Conservation (phyloP, 2,329 filamentous ascomycete species). For the Sclerotinia spermophila region DNA sequence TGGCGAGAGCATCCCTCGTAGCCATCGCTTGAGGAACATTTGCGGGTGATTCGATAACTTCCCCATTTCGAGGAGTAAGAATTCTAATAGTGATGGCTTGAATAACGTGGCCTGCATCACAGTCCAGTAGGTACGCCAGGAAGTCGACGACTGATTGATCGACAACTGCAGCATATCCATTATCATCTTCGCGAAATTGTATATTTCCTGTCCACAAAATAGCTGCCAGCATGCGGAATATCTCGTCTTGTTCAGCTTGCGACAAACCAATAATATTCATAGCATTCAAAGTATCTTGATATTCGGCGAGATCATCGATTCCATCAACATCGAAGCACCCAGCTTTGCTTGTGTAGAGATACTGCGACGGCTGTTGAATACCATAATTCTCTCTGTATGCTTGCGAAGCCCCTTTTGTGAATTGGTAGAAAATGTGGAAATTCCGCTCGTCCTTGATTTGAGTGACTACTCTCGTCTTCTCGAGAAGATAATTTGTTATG, state of each 20-base stretch:
- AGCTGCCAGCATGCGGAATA: constrained; percentile 90
- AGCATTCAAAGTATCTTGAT: constrained; percentile 82
- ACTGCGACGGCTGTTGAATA: constrained; percentile 86
- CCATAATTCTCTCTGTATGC: constrained; percentile 85
- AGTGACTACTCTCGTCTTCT: constrained; percentile 91
- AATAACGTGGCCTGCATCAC: constrained; percentile 74
- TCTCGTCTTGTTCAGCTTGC: constrained; percentile 87
- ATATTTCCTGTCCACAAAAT: constrained; percentile 95
- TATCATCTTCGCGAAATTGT: constrained; percentile 83
- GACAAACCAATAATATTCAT: constrained; percentile 92
- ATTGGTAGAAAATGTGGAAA: constrained; percentile 99
- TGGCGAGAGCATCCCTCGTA: constrained; percentile 86
- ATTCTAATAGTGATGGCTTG: constrained; percentile 87
- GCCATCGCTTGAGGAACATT: constrained; percentile 83
- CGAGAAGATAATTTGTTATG: constrained; percentile 96
- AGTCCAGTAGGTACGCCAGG: constrained; percentile 88
- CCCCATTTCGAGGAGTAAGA: constrained; percentile 64
- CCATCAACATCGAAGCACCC: constrained; percentile 94
- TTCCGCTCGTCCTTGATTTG: constrained; percentile 95
- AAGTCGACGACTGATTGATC: constrained; percentile 94
- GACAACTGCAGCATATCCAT: constrained; percentile 78
- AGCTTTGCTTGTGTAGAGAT: constrained; percentile 88
- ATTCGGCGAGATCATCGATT: constrained; percentile 88
- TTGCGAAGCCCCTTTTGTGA: constrained; percentile 88
- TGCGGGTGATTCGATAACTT: constrained; percentile 70